Base-by-base conservation (phyloP, 1,139 yeast genomes). In the Debaryomycetaceae sp. region DNA sequence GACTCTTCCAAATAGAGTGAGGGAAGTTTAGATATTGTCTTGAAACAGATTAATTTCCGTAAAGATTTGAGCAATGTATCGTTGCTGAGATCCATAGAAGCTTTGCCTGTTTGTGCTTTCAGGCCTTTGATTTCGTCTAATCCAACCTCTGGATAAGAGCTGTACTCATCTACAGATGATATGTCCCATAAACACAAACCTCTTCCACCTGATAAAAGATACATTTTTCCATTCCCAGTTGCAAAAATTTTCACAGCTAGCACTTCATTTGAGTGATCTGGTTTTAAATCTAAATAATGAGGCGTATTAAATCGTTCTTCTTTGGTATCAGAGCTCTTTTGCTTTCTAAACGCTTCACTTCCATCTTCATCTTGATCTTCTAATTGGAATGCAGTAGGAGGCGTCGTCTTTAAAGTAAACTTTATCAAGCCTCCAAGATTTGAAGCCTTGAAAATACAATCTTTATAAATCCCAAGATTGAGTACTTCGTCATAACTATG, bases 1-100 rank as follows among this genome's bases (percentile, higher is more conserved):
- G 94, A 84, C 35, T 89, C 95, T 48, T 86, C 87, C 52, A 86
- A 73, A 54, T 76, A 82, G 33, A 70, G 58, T 15, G 78, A 78
- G 1, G 87, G 88, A 36, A 73, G 74, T 47, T 83, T 83, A 9
- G 95, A 86, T 8, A 92, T 85, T 0, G 98, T 88, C 50, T 77
- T 79, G 60, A 71, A 89, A 1, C 85, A 65, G 9, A 89, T 82
- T 41, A 85, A 70, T 37, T 75, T 76, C 14, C 73, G 66, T 43
- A 92, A 70, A 4, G 86, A 77, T 26, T 73, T 68, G 33, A 91
- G 58, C 73, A 92, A 70, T 28, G 77, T 71, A 37, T 84, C 88
- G 44, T 86, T 81, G 36, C 63, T 48, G 18, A 60, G 13, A 6
- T 32, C 40, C 16, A 13, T 14, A n/a, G 5, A 8, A 22, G 30